Base-by-base conservation (phyloP, 2,329 filamentous ascomycete species). In the Polychaeton citri region DNA sequence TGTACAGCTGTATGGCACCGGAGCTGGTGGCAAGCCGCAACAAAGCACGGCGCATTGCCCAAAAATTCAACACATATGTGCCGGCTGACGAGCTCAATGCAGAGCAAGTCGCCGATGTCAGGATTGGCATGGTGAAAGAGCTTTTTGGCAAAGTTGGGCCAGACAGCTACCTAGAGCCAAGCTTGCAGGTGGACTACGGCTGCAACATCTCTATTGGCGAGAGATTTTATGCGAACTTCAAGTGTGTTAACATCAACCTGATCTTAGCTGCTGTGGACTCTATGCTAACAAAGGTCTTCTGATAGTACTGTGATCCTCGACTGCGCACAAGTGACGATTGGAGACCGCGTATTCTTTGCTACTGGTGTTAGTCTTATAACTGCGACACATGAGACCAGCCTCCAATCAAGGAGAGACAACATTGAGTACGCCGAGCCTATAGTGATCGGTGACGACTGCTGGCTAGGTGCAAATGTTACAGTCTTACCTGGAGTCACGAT, bases 401-500 rank as follows among this genome's bases (percentile, higher is more conserved):
- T 71, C 4, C 57, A 62, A 33, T 62, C 58, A 21, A 58, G 67
- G 5, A 51, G 60, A 9, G 62, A 66, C 6, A 60, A 66, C 17
- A 55, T 70, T 6, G 69, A 73, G 42, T 70, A 63, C 38, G 65
- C 66, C 0, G 57, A 57, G 21, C 63, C 63, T 0, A 62, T 72
- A 0, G 57, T 55, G 6, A 65, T 72, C 35, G 66, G 67, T 7
- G 76, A 83, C 43, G 83, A 90, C 61, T 81, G 80, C 58, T 83
- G 81, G 81, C 59, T 86, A 21, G 80, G 76, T 1, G 79, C 79
- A 0, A 76, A 75, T 48, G 74, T 74, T 4, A 72, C 65, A 18
- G 71, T 90, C 16, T 60, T 85, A 19, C 74, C 81, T 0, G 83
- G 84, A 0, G 75, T 90, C 19, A 86, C 71, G 1, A 79, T 90